These are phyloP conservation scores for Fraxinus velutina DNA, from an alignment of 305 asterid genomes.

Conservation along the genomic window DNA sequence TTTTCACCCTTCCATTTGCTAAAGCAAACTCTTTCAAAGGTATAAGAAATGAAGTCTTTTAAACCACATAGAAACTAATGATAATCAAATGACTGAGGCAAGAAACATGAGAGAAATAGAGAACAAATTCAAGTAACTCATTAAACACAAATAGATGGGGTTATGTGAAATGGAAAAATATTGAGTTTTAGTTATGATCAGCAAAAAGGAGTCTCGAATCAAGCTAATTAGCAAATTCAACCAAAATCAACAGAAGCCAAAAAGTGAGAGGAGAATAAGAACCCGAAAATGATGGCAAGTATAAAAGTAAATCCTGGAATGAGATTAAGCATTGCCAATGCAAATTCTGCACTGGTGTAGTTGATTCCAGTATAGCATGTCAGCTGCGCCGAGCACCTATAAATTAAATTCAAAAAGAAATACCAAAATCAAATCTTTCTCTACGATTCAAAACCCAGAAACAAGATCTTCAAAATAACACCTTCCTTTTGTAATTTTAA, in stretches of 20 bases:
- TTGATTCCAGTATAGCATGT: constrained; percentile 79
- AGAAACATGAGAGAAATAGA: background rate
- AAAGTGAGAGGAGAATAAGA: constrained; percentile 1
- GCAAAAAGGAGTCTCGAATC: background rate
- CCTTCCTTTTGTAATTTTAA: too few relatives aligned
- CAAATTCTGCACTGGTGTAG: constrained; percentile 68
- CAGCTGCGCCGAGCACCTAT: constrained; percentile 79
- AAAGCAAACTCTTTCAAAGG: background rate
- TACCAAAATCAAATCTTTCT: background rate
- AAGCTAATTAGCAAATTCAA: background rate
- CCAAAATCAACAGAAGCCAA: background rate
- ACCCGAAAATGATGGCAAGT: constrained; percentile 77
- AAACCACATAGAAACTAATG: background rate
- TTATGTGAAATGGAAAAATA: background rate
- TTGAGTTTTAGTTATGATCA: background rate
- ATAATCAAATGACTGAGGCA: background rate
- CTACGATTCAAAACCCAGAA: too few relatives aligned
- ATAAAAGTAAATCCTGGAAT: constrained; percentile 82
- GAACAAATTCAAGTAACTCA: background rate
- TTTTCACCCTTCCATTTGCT: background rate
- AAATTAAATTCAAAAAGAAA: background rate
- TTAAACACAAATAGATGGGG: background rate
- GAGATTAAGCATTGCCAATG: constrained; percentile 86
- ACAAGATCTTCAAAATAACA: too few relatives aligned
- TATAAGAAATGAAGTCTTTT: background rate